A percentile compares a stretch with the other conserved stretches of the same genome.
Evolutionary conservation across 2,329 filamentous ascomycete species (phyloP).

Genomic region (Alternaria viburni): DNA sequence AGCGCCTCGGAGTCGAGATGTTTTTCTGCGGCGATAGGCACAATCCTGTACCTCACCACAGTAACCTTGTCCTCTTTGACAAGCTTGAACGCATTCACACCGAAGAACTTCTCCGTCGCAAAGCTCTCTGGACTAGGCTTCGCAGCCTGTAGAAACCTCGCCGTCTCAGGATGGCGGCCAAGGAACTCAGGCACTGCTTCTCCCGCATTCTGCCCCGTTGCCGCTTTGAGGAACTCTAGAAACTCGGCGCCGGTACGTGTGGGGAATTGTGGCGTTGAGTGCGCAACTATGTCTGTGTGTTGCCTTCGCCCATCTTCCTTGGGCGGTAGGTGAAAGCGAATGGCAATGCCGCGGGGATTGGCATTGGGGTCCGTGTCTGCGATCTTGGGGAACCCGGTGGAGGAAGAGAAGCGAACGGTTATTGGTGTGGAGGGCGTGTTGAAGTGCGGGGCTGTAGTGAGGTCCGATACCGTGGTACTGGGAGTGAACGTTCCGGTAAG

Average conservation of each 20-base stretch:
- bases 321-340: constrained; percentile 58
- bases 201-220: constrained; percentile 38
- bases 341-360: constrained; percentile 56
- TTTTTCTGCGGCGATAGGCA: constrained; percentile 54
- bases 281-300: constrained; percentile 64
- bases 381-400: constrained; percentile 58
- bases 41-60: constrained; percentile 57
- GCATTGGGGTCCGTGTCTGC: constrained; percentile 57
- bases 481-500: constrained; percentile 62
- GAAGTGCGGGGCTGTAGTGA: constrained; percentile 60
- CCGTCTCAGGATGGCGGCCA: constrained; percentile 54
- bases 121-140: constrained; percentile 60
- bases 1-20: constrained; percentile 50
- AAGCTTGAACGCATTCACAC: constrained; percentile 59
- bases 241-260: constrained; percentile 61
- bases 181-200: constrained; percentile 53
- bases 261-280: constrained; percentile 61
- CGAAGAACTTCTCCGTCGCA: constrained; percentile 56
- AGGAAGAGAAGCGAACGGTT: constrained; percentile 59
- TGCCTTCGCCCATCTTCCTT: constrained; percentile 45
- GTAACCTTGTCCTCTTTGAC: constrained; percentile 52
- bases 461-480: constrained; percentile 49
- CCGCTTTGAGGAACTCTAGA: constrained; percentile 56
- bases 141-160: constrained; percentile 56
- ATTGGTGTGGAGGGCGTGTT: constrained; percentile 53